Evolutionary conservation across 352 stramenopile genomes (phyloP).

Genomic region (Pythium periplocum): DNA sequence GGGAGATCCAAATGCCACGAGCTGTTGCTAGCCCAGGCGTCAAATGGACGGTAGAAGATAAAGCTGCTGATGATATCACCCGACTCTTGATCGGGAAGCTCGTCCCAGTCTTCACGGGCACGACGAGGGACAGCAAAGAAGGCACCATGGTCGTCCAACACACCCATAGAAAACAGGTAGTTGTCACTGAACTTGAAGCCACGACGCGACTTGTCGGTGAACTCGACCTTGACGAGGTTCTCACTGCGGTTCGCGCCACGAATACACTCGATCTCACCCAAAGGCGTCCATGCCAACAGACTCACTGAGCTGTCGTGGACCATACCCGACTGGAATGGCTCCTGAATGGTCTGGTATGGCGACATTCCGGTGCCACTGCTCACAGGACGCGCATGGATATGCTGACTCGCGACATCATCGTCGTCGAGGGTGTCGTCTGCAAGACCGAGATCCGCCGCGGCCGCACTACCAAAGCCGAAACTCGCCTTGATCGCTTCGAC

Average conservation of each 20-base stretch:
- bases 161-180: constrained; percentile 77
- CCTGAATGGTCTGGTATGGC: constrained; percentile 29
- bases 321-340: constrained; percentile 65
- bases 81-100: constrained; percentile 24
- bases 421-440: constrained; percentile 16
- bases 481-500: constrained; percentile 81
- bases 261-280: constrained; percentile 79
- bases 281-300: constrained; percentile 64
- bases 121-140: constrained; percentile 67
- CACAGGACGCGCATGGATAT: too few relatives aligned
- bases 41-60: constrained; percentile 80
- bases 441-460: constrained; percentile 24
- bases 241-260: constrained; percentile 58
- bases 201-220: constrained; percentile 72
- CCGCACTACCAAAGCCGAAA: constrained; percentile 61
- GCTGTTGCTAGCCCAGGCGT: constrained; percentile 77
- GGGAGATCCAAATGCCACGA: constrained; percentile 73
- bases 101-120: constrained; percentile 57
- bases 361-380: constrained; percentile 10
- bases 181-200: constrained; percentile 86
- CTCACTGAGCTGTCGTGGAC: constrained; percentile 39
- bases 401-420: constrained; percentile 9
- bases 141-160: constrained; percentile 64
- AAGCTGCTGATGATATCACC: constrained; percentile 60
- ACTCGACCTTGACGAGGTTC: constrained; percentile 78